Conservation (phyloP, 768 basidiomycete species). For the Macrolepiota fuliginosa region DNA sequence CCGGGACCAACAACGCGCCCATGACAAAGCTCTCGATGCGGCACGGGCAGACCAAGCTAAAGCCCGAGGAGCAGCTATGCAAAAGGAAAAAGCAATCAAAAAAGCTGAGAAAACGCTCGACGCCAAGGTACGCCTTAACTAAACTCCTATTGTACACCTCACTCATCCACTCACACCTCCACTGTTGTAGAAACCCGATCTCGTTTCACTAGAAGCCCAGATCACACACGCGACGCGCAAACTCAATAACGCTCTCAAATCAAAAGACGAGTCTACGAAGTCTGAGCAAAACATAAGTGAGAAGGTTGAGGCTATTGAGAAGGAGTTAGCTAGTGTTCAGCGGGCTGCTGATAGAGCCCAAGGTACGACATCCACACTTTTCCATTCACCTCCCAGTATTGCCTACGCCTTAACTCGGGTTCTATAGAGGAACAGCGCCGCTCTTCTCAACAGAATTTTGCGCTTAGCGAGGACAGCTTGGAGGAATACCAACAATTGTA, state of each 20-base stretch:
- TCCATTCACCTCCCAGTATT: neutral
- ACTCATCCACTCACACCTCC: neutral
- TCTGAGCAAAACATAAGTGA: slow-evolving; percentile 43
- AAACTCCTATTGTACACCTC: neutral
- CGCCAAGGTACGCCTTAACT: slow-evolving; percentile 56
- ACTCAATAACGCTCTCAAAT: slow-evolving; percentile 62
- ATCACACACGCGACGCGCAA: slow-evolving; percentile 85
- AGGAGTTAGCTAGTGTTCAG: slow-evolving; percentile 66
- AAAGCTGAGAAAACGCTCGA: slow-evolving; percentile 89
- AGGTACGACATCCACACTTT: slow-evolving; percentile 46
- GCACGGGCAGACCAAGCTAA: slow-evolving; percentile 81
- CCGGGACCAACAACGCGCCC: slow-evolving; percentile 63
- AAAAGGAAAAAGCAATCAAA: slow-evolving; percentile 86
- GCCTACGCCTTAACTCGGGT: neutral
- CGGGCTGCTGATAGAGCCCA: slow-evolving; percentile 75
- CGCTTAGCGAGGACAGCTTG: slow-evolving; percentile 79
- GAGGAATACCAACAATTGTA: slow-evolving; percentile 86
- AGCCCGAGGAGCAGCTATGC: slow-evolving; percentile 69
- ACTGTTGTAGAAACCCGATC: slow-evolving; percentile 69
- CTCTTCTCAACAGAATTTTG: slow-evolving; percentile 70
- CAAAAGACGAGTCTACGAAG: slow-evolving; percentile 59
- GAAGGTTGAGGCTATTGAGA: slow-evolving; percentile 53
- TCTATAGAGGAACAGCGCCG: slow-evolving; percentile 68
- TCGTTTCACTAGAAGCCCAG: slow-evolving; percentile 82
- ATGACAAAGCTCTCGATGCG: slow-evolving; percentile 69